Conservation (phyloP, 2,329 filamentous ascomycete species). For the Fusarium lyarnte region DNA sequence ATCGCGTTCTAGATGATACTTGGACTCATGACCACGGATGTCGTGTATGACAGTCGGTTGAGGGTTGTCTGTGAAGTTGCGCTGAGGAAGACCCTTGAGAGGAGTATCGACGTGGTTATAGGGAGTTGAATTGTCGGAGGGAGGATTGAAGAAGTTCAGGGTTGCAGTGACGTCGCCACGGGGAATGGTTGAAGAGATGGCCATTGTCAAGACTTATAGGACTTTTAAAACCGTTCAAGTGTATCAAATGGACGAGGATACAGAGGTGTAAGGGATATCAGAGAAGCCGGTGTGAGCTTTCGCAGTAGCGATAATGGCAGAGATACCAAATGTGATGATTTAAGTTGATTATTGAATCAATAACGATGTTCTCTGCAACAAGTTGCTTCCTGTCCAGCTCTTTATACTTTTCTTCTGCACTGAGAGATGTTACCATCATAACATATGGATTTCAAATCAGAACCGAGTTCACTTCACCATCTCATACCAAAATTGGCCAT, state of each 20-base stretch:
- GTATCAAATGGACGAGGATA: background rate
- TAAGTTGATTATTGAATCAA: background rate
- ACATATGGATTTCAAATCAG: constrained; percentile 45
- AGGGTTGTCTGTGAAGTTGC: constrained; percentile 67
- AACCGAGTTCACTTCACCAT: constrained; percentile 20
- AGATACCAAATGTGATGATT: background rate
- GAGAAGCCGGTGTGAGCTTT: background rate
- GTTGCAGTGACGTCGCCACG: constrained; percentile 69
- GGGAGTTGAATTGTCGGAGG: constrained; percentile 66
- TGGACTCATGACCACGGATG: constrained; percentile 74
- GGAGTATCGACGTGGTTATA: constrained; percentile 75
- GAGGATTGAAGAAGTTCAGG: constrained; percentile 73
- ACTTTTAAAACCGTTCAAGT: background rate
- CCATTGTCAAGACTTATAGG: constrained; percentile 46
- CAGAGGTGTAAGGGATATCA: background rate
- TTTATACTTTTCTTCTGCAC: constrained; percentile 29
- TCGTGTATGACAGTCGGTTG: constrained; percentile 72
- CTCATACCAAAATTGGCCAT: constrained; percentile 21
- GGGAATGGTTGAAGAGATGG: constrained; percentile 54
- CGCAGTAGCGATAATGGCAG: background rate
- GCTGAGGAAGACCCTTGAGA: constrained; percentile 67
- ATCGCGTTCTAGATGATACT: constrained; percentile 75
- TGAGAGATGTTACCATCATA: background rate
- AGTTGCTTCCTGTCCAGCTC: constrained; percentile 4
- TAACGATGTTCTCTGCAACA: background rate